Base-by-base conservation (phyloP, 2,329 filamentous ascomycete genomes). In the Emericellopsis cladophorae region DNA sequence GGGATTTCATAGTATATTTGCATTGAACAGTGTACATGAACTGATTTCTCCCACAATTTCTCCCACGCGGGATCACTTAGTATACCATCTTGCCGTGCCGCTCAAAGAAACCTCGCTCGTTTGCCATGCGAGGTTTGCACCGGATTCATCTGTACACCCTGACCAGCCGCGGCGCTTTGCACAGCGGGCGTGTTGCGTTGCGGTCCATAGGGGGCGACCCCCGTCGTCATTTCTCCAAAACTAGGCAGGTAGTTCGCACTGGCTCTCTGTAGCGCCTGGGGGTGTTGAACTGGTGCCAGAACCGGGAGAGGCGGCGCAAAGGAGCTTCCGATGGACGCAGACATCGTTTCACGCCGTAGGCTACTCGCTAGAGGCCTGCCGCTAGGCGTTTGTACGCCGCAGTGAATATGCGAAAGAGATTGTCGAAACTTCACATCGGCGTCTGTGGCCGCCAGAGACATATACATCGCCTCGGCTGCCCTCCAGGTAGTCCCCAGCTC, bases 401-500 rank as follows among this genome's bases (percentile, higher is more conserved):
- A 60, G 44, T 54, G 62, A 44, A 46, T 58, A 37, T 56, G 60
- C 16, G 60, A 59, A 31, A 60, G 63, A 26, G 60, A 60, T 44
- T 49, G 56, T 49, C 58, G 62, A 46, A 57, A 63, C 31, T 47
- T 45, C 11, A 47, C 46, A 40, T 72, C 70, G 43, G 65, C 54
- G 36, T 73, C 70, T 47, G 72, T 66, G 39, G 71, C 65, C 40
- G 79, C 77, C 24, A 86, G 66, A 3, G 80, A 84, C 90, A 92
- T 96, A 62, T 96, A 90, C 89, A 95, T 95, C 5, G 87, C 89
- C 63, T 98, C 90, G 37, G 86, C 90, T 15, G 92, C 88, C 54
- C 92, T 76, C 90, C 90, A 96, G 31, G 90, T 92, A 43, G 95
- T 81, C 24, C 80, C 81, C 81, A 98, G 90, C 61, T 96, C 90